phyloP scores from a whole-genome alignment of 2,329 filamentous ascomycete species.

The Talaromyces sp. region DNA sequence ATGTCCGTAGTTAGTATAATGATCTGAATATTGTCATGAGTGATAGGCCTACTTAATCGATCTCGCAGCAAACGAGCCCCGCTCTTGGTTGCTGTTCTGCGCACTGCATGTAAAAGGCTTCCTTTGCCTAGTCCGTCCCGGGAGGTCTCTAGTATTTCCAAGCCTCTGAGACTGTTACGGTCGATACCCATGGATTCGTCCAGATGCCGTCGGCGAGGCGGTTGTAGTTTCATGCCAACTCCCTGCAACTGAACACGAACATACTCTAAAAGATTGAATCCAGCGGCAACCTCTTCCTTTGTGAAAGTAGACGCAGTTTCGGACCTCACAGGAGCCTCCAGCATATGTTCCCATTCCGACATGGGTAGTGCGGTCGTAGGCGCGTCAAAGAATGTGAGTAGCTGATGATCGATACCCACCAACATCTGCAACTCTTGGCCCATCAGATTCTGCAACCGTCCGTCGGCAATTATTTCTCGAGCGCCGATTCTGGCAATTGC shows the following conservation, averaged over 20 bases:
- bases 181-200: conserved; percentile 85
- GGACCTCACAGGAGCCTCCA: conserved; percentile 65
- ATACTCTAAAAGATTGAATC: conserved; percentile 77
- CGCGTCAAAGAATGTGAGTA: conserved; percentile 65
- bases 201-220: conserved; percentile 67
- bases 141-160: conserved; percentile 84
- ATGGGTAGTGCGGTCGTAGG: conserved; percentile 45
- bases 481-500: conserved; percentile 77
- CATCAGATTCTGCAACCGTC: conserved; percentile 53
- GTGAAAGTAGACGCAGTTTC: conserved; percentile 56
- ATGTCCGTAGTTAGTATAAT: conserved; percentile 15
- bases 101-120: conserved; percentile 82
- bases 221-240: conserved; percentile 72
- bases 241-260: conserved; percentile 73
- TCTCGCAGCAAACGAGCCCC: conserved; percentile 78
- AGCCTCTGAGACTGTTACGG: conserved; percentile 78
- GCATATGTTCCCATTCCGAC: conserved; percentile 66
- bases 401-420: conserved; percentile 68
- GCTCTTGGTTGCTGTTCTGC: conserved; percentile 85
- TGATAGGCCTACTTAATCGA: conserved; percentile 61
- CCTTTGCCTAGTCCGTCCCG: conserved; percentile 73
- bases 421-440: conserved; percentile 60
- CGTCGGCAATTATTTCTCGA: conserved; percentile 75
- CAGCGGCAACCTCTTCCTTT: conserved; percentile 65
- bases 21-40: not conserved